These are phyloP conservation scores for Sclerotinia minor DNA, from an alignment of 2,329 filamentous ascomycete genomes.

Conservation along the genomic window DNA sequence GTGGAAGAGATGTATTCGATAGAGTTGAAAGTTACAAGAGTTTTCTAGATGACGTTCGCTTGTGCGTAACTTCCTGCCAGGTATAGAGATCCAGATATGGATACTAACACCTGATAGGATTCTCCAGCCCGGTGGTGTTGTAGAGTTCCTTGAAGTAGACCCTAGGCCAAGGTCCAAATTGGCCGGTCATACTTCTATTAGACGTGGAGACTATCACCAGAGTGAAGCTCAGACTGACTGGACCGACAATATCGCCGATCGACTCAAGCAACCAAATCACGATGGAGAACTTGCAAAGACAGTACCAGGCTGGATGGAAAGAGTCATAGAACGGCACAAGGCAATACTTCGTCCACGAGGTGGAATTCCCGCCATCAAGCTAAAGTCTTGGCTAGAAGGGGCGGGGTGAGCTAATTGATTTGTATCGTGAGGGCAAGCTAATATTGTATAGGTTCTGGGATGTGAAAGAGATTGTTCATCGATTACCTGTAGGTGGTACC, in stretches of 20 bases:
- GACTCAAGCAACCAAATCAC: constrained; percentile 33
- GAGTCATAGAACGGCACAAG: constrained; percentile 36
- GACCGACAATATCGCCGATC: constrained; percentile 36
- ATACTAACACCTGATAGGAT: constrained; percentile 23
- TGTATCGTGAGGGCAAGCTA: constrained; percentile 4
- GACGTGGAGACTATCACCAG: constrained; percentile 26
- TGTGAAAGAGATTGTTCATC: constrained; percentile 37
- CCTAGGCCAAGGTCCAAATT: constrained; percentile 34
- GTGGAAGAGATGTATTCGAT: constrained; percentile 39
- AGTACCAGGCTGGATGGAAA: constrained; percentile 36
- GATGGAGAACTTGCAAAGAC: constrained; percentile 35
- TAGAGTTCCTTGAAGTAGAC: constrained; percentile 41
- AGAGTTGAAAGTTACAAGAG: constrained; percentile 37
- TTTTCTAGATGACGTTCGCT: constrained; percentile 39
- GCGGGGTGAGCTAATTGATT: constrained; percentile 35
- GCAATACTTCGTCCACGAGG: constrained; percentile 35
- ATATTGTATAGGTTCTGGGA: constrained; percentile 38
- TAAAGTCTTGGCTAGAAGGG: constrained; percentile 40
- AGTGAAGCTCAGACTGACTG: constrained; percentile 34
- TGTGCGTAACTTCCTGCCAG: constrained; percentile 27
- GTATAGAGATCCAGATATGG: constrained; percentile 16
- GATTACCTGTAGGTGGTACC: constrained; percentile 33
- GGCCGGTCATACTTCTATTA: constrained; percentile 9
- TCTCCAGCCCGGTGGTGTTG: constrained; percentile 39
- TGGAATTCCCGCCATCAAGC: constrained; percentile 36